Conservation (phyloP, 192 early-diverging fungal species). For the Podila clonocystis region DNA sequence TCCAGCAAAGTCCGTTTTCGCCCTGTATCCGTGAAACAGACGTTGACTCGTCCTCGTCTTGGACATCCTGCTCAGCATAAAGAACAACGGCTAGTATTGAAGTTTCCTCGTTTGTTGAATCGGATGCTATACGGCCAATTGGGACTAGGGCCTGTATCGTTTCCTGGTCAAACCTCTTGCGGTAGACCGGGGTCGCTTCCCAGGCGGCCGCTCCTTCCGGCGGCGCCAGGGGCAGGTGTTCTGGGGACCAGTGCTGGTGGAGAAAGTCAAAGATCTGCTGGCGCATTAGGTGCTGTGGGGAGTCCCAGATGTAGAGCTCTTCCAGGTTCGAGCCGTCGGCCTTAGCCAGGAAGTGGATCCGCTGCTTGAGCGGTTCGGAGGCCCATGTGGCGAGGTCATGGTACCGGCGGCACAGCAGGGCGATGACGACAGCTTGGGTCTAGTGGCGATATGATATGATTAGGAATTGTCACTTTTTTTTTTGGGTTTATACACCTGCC, state of each 20-base stretch:
- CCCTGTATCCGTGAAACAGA: not conserved
- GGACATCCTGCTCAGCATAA: not conserved
- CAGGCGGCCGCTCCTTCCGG: constrained; percentile 17
- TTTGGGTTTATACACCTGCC: no score
- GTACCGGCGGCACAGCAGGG: constrained; percentile 25
- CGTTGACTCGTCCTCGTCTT: not conserved
- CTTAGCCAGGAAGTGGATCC: constrained; percentile 40
- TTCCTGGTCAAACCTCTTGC: constrained; percentile 24
- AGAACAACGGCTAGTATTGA: not conserved
- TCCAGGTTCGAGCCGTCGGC: constrained; percentile 40
- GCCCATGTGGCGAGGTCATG: constrained; percentile 37
- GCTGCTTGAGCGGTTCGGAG: constrained; percentile 35
- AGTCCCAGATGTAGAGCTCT: constrained; percentile 39
- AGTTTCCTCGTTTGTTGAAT: not conserved
- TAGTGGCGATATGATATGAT: not conserved
- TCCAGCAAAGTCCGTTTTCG: constrained; percentile 12
- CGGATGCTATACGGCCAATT: constrained; percentile 11
- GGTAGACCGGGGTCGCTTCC: constrained; percentile 8
- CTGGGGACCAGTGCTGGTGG: constrained; percentile 31
- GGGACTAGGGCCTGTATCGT: constrained; percentile 38
- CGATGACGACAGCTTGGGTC: constrained; percentile 22
- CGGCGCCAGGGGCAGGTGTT: constrained; percentile 31
- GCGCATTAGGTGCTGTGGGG: constrained; percentile 2
- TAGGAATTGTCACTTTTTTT: no score
- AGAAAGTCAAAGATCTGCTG: constrained; percentile 18